Evolutionary conservation across 2,329 filamentous ascomycete genomes (phyloP).

Genomic region (Cytospora leucostoma): DNA sequence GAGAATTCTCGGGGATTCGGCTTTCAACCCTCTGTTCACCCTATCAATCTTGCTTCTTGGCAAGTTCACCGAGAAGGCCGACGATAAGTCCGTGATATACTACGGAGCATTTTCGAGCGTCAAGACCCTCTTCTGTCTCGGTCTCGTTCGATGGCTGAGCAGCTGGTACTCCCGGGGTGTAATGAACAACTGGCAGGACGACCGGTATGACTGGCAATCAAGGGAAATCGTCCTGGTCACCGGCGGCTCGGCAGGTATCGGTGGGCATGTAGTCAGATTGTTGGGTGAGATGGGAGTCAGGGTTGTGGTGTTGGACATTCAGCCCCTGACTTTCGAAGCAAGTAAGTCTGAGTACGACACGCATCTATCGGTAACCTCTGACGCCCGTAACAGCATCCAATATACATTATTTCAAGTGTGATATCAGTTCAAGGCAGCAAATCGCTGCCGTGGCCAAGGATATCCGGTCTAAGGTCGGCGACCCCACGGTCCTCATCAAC

Average conservation of each 20-base stretch:
- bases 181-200: slow-evolving; percentile 52
- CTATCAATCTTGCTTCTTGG: slow-evolving; percentile 64
- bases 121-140: slow-evolving; percentile 54
- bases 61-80: slow-evolving; percentile 64
- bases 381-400: slow-evolving; percentile 42
- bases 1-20: slow-evolving; percentile 58
- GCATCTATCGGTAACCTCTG: slow-evolving; percentile 23
- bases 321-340: slow-evolving; percentile 56
- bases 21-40: slow-evolving; percentile 65
- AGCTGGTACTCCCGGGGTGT: slow-evolving; percentile 52
- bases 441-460: slow-evolving; percentile 53
- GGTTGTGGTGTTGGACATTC: slow-evolving; percentile 72
- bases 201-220: slow-evolving; percentile 63
- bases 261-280: slow-evolving; percentile 62
- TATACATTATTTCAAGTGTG: slow-evolving; percentile 70
- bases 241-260: slow-evolving; percentile 74
- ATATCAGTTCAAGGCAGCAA: slow-evolving; percentile 61
- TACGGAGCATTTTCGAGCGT: slow-evolving; percentile 54
- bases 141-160: slow-evolving; percentile 51
- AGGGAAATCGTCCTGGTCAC: slow-evolving; percentile 73
- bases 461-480: slow-evolving; percentile 58
- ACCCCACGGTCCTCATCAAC: slow-evolving; percentile 71
- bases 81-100: slow-evolving; percentile 54
- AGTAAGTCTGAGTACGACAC: slow-evolving; percentile 39
- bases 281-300: slow-evolving; percentile 66